Evolutionary conservation across 2,329 filamentous ascomycete species (phyloP).

Genomic region (Lizonia empirigonia): DNA sequence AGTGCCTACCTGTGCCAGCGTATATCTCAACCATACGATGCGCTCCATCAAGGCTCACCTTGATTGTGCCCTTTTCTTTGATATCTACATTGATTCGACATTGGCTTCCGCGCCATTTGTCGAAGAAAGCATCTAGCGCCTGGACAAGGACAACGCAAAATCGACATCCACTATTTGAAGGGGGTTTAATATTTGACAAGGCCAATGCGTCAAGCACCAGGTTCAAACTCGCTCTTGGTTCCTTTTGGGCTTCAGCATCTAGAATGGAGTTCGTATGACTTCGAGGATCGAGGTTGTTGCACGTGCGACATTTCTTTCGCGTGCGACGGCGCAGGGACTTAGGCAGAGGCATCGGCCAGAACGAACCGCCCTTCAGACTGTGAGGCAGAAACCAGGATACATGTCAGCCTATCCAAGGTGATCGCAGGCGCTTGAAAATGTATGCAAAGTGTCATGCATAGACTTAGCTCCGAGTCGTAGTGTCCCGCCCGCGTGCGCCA

Average conservation of each 20-base stretch:
- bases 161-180: constrained; percentile 30
- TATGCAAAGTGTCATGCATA: neutral
- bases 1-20: constrained; percentile 33
- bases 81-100: constrained; percentile 32
- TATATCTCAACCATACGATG: constrained; percentile 36
- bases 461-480: neutral
- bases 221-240: constrained; percentile 25
- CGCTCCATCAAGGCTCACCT: constrained; percentile 30
- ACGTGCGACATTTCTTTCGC: constrained; percentile 33
- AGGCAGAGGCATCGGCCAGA: constrained; percentile 30
- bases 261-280: constrained; percentile 33
- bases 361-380: neutral
- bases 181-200: constrained; percentile 23
- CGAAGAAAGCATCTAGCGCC: constrained; percentile 37
- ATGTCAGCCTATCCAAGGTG: constrained; percentile 4
- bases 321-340: constrained; percentile 28
- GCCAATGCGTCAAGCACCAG: constrained; percentile 36
- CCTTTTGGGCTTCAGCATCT: constrained; percentile 25
- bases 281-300: constrained; percentile 39
- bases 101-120: constrained; percentile 32
- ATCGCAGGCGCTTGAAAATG: neutral
- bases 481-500: neutral
- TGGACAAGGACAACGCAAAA: constrained; percentile 37
- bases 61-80: constrained; percentile 36
- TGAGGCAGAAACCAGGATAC: constrained; percentile 6